A percentile compares a stretch with the other conserved stretches of the same genome.
Conservation (phyloP, 192 early-diverging fungal species). For the Backusella westeae region DNA sequence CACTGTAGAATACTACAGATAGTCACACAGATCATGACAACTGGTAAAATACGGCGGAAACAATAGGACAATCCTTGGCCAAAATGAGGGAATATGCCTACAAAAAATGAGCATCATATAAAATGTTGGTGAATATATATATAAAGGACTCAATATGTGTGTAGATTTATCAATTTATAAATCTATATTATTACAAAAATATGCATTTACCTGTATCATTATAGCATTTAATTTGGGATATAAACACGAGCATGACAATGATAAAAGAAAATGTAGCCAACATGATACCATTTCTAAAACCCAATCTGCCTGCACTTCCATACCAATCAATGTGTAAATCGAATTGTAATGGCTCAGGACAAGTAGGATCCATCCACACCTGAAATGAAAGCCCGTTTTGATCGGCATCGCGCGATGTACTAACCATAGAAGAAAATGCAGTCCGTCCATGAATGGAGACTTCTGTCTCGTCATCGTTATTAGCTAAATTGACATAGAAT, state of each 20-base stretch:
- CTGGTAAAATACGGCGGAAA: conserved; percentile 30
- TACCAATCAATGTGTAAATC: conserved; percentile 61
- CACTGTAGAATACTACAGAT: conserved; percentile 39
- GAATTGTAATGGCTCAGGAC: conserved; percentile 41
- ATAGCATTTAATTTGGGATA: conserved; percentile 44
- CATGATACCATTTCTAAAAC: conserved; percentile 72
- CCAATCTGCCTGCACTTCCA: conserved; percentile 63
- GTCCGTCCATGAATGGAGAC: conserved; percentile 53
- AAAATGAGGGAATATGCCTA: conserved; percentile 43
- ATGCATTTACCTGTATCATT: conserved; percentile 18
- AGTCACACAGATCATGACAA: conserved; percentile 35
- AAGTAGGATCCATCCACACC: conserved; percentile 57
- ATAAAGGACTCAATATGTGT: neutral
- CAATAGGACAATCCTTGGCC: conserved; percentile 36
- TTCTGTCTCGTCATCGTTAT: conserved; percentile 24
- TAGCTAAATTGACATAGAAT: conserved; percentile 46
- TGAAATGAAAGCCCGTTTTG: conserved; percentile 43
- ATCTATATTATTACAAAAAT: neutral
- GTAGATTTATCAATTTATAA: neutral
- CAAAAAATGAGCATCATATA: neutral
- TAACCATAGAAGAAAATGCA: conserved; percentile 36
- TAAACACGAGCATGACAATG: conserved; percentile 54
- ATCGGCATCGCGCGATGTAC: neutral
- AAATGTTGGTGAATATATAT: neutral
- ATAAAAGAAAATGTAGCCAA: conserved; percentile 65